phyloP scores from a whole-genome alignment of 2,329 filamentous ascomycete genomes.

The Fusarium armeniacum region DNA sequence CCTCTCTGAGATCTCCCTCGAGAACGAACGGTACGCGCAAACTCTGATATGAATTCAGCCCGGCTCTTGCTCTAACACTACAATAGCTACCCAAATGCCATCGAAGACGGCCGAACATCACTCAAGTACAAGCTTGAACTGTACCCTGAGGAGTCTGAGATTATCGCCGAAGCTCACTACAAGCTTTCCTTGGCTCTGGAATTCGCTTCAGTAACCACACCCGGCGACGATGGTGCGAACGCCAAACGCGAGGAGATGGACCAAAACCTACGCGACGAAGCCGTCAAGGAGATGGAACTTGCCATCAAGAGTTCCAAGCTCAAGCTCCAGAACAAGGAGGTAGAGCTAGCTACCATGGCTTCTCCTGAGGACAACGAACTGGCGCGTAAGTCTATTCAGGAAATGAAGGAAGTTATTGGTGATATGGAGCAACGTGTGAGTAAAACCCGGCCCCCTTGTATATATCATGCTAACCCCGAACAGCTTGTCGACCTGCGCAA shows the following conservation, averaged over 20 bases:
- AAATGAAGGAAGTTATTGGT: slow-evolving; percentile 82
- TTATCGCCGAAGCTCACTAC: slow-evolving; percentile 94
- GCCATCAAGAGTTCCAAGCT: slow-evolving; percentile 80
- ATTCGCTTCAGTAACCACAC: slow-evolving; percentile 83
- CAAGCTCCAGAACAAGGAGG: slow-evolving; percentile 78
- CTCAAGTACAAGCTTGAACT: slow-evolving; percentile 84
- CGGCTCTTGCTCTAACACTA: slow-evolving; percentile 21
- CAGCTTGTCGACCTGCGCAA: slow-evolving; percentile 77
- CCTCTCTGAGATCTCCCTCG: slow-evolving; percentile 95
- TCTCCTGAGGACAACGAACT: slow-evolving; percentile 77
- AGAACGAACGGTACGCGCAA: slow-evolving; percentile 80
- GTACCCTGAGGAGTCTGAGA: slow-evolving; percentile 83
- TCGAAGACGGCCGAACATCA: slow-evolving; percentile 83
- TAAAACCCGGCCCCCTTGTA: slow-evolving; percentile 31
- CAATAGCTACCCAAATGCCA: slow-evolving; percentile 82
- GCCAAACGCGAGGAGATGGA: slow-evolving; percentile 70
- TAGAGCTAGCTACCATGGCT: slow-evolving; percentile 72
- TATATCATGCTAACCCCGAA: background rate
- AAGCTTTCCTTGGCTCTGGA: slow-evolving; percentile 96
- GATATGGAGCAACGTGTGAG: slow-evolving; percentile 83
- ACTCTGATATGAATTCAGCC: background rate
- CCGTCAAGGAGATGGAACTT: slow-evolving; percentile 77
- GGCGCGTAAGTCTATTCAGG: slow-evolving; percentile 72
- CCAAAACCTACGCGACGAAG: slow-evolving; percentile 78
- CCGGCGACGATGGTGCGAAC: slow-evolving; percentile 63